Percentiles rank a stretch among this genome's conserved stretches.
Conservation (phyloP, 306 rosid genomes). For the Cucurbita argyrosperma region DNA sequence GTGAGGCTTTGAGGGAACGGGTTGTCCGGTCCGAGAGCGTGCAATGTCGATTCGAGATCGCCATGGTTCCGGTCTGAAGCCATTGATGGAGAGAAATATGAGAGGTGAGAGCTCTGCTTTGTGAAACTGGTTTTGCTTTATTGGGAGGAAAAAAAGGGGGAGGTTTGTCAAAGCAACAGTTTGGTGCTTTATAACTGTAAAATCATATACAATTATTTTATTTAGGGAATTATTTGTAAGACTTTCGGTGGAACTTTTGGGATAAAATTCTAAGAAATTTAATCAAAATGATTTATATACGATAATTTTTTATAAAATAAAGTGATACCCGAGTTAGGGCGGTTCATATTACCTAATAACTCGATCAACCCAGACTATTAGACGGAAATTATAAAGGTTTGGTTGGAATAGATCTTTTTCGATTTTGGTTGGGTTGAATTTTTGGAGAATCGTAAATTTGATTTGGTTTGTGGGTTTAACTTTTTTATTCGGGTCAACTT, state of each 20-base stretch:
- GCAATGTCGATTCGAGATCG: slow-evolving; percentile 48
- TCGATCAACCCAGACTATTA: too few species aligned
- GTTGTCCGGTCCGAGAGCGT: slow-evolving; percentile 32
- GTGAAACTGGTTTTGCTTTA: slow-evolving; percentile 6
- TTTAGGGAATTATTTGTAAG: not conserved
- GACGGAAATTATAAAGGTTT: too few species aligned
- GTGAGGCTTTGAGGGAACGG: slow-evolving; percentile 49
- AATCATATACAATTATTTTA: not conserved
- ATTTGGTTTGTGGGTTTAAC: too few species aligned
- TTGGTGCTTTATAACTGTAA: slow-evolving; percentile 1
- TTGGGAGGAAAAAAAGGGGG: slow-evolving; percentile 2
- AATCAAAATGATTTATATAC: too few species aligned
- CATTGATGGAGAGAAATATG: slow-evolving; percentile 21
- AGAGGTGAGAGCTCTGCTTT: slow-evolving; percentile 4
- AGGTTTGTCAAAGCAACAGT: not conserved
- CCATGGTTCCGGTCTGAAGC: slow-evolving; percentile 43
- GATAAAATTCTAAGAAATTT: too few species aligned
- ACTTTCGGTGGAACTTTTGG: not conserved
- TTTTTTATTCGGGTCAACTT: too few species aligned
- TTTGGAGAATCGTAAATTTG: too few species aligned
- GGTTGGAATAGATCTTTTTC: too few species aligned
- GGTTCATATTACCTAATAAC: too few species aligned
- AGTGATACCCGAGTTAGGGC: too few species aligned
- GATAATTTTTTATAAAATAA: too few species aligned
- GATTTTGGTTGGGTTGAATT: too few species aligned